Evolutionary conservation across 768 basidiomycete species (phyloP).

Genomic region (Kwoniella botswanensis): DNA sequence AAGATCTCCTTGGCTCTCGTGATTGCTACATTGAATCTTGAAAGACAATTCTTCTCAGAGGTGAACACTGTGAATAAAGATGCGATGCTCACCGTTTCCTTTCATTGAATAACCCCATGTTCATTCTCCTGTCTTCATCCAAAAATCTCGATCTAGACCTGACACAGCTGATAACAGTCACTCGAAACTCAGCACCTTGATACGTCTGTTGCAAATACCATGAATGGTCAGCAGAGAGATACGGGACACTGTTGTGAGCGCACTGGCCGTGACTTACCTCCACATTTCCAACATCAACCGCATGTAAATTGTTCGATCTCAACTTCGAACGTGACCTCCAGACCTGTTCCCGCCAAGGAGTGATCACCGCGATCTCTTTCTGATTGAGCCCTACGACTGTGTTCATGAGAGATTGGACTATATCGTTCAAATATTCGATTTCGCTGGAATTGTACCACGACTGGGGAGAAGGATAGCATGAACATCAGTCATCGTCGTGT

Average conservation of each 20-base stretch:
- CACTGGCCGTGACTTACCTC: slow-evolving; percentile 33
- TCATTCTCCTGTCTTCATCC: slow-evolving; percentile 44
- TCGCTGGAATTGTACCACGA: slow-evolving; percentile 56
- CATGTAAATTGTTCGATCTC: slow-evolving; percentile 36
- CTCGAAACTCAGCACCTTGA: slow-evolving; percentile 58
- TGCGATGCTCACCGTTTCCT: slow-evolving; percentile 49
- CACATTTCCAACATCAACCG: slow-evolving; percentile 58
- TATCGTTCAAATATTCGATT: slow-evolving; percentile 38
- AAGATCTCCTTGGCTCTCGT: slow-evolving; percentile 59
- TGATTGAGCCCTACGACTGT: slow-evolving; percentile 30
- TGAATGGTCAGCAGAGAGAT: not conserved
- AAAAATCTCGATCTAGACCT: slow-evolving; percentile 50
- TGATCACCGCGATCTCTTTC: slow-evolving; percentile 57
- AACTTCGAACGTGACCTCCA: slow-evolving; percentile 55
- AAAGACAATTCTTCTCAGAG: not conserved
- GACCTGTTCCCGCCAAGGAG: slow-evolving; percentile 59
- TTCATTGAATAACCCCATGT: slow-evolving; percentile 57
- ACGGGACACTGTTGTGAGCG: not conserved
- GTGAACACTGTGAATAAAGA: not conserved
- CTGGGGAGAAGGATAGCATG: slow-evolving; percentile 4
- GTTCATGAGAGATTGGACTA: slow-evolving; percentile 35
- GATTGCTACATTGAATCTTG: slow-evolving; percentile 59
- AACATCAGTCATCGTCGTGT: too few species aligned
- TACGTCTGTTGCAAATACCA: slow-evolving; percentile 38
- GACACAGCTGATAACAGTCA: slow-evolving; percentile 47